Percentiles rank a stretch among this genome's conserved stretches.
Evolutionary conservation across 192 early-diverging fungal species (phyloP).

Genomic region (Podila epigama): DNA sequence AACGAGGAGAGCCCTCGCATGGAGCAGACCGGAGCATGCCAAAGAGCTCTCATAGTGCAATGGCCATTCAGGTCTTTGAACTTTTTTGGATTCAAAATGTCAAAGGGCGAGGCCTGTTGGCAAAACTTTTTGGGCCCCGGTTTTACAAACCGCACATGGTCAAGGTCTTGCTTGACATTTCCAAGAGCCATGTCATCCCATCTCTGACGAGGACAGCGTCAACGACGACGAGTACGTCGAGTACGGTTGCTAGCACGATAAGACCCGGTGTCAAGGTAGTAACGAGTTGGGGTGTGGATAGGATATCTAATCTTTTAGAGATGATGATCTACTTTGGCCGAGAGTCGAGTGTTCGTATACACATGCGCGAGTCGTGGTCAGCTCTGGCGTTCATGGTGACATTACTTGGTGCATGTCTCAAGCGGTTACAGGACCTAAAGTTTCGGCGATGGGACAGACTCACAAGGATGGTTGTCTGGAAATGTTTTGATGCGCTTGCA

Average conservation of each 20-base stretch:
- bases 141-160: constrained; percentile 17
- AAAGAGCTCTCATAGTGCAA: neutral
- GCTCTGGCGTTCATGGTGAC: constrained; percentile 10
- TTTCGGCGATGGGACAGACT: neutral
- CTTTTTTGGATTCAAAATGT: constrained; percentile 26
- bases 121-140: constrained; percentile 26
- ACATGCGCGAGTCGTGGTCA: constrained; percentile 36
- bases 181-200: neutral
- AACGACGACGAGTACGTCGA: too few relatives aligned
- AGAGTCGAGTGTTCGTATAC: constrained; percentile 38
- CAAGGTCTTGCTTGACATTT: neutral
- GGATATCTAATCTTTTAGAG: constrained; percentile 14
- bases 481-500: constrained; percentile 10
- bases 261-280: too few relatives aligned
- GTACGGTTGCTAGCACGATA: too few relatives aligned
- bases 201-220: too few relatives aligned
- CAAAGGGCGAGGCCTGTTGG: constrained; percentile 7
- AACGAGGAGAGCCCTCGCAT: neutral
- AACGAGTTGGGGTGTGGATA: neutral
- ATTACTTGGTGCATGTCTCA: constrained; percentile 13
- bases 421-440: constrained; percentile 7
- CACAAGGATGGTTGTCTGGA: neutral
- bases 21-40: neutral
- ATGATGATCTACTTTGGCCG: constrained; percentile 13
- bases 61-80: constrained; percentile 11